Evolutionary conservation across 768 basidiomycete species (phyloP), one percentile per base, ranked within the genome.

Genomic region (Grammothele lineata): DNA sequence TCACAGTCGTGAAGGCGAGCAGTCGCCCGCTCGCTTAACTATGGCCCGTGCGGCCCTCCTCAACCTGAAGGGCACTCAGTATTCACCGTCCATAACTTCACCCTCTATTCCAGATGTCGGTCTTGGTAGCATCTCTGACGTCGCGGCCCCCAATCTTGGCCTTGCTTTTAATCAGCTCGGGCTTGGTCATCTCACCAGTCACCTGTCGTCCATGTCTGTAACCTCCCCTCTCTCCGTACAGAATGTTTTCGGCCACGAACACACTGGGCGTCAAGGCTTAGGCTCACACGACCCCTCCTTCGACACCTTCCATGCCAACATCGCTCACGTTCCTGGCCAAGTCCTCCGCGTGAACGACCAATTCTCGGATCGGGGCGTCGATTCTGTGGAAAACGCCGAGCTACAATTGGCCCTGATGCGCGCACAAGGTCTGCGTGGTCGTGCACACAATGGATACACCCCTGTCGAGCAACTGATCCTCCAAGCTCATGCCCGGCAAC

Each of bases 1-100:
- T 17, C 53, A 71, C 11, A 51, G 66, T 11, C 80, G 77, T 51
- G 85, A 81, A 40, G 84, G 72, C 4, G 87, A 85, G 18, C 69
- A 71, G 34, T 78, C 83, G 8, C 80, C 83, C 3, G 74, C 75
- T 10, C 73, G 81, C 15, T 65, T 90, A 23, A 86, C 86, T 5
- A 87, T 90, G 53, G 87, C 87, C 0, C 85, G 87, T 56, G 87
- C 87, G 5, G 77, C 87, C 1, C 63, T 90, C 19, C 75, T 90
- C 44, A 90, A 87, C 58, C 72, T 88, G 35, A 83, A 77, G 44
- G 87, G 87, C 5, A 78, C 83, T 43, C 82, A 86, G 18, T 60
- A 48, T 59, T 47, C 71, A 66, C 57, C 50, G 53, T 18, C 57
- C 32, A 15, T 44, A 49, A 47, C 12, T 45, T 60, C 55, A 47